phyloP scores from a whole-genome alignment of 495 filamentous ascomycete genomes.

The Neurospora sp. region DNA sequence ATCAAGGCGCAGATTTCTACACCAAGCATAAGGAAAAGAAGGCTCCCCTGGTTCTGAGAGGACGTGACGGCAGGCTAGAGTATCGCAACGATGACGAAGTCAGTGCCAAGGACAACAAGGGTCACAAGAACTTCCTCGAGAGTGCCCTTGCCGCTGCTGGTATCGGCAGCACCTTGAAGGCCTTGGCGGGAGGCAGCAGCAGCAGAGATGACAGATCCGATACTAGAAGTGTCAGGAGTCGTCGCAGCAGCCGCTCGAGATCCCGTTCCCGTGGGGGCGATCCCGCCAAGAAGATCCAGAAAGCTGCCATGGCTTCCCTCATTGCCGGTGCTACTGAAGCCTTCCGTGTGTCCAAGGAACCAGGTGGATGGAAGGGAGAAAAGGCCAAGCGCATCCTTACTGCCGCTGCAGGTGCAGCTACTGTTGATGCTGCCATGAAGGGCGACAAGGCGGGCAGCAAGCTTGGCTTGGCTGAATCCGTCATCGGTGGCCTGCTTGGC shows the following conservation, averaged over 20 bases:
- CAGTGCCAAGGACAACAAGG: slow-evolving; percentile 37
- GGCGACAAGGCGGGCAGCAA: slow-evolving; percentile 60
- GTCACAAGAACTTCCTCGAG: slow-evolving; percentile 63
- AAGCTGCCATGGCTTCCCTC: slow-evolving; percentile 78
- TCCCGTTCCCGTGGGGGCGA: slow-evolving; percentile 36
- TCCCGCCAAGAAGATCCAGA: slow-evolving; percentile 58
- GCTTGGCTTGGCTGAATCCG: slow-evolving; percentile 57
- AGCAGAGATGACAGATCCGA: slow-evolving; percentile 43
- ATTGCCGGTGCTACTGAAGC: slow-evolving; percentile 81
- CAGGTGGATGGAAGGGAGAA: slow-evolving; percentile 71
- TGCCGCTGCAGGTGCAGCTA: slow-evolving; percentile 73
- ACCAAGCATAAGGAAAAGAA: slow-evolving; percentile 39
- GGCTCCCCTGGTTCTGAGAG: slow-evolving; percentile 28
- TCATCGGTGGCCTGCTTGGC: slow-evolving; percentile 75
- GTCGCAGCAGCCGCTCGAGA: slow-evolving; percentile 32
- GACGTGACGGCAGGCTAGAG: slow-evolving; percentile 34
- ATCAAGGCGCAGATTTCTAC: slow-evolving; percentile 43
- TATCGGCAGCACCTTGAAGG: slow-evolving; percentile 52
- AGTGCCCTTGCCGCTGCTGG: slow-evolving; percentile 57
- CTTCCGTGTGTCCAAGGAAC: slow-evolving; percentile 75
- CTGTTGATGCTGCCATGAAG: slow-evolving; percentile 68
- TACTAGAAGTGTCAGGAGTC: slow-evolving; percentile 40
- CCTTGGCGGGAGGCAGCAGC: slow-evolving; percentile 30
- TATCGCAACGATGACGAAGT: slow-evolving; percentile 45
- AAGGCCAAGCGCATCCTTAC: slow-evolving; percentile 84